Base-by-base conservation (phyloP, 129 eudicot species). In the Helianthus tuberosus region DNA sequence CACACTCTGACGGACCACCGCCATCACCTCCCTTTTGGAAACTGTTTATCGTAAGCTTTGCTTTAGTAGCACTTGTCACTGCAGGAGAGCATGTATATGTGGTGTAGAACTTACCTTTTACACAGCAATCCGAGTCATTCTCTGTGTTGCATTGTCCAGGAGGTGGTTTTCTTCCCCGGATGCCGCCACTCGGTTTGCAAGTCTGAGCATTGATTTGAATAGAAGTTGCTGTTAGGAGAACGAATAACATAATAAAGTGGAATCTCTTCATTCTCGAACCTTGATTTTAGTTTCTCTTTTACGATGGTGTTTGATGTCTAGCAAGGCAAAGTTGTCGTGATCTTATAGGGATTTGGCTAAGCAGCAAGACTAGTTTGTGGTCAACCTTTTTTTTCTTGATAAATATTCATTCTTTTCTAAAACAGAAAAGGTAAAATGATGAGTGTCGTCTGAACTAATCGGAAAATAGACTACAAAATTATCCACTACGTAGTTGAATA, bases 21-120 rank as follows among this genome's bases (percentile, higher is more conserved):
- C 90, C 90, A 57, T 86, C 90, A 16, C 79, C 78, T 39, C 83
- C 90, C 62, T 79, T 70, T 72, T 78, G 77, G 65, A 86, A 86
- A 69, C 87, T 68, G 7, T 86, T 86, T 9, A 79, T 68, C 2
- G 90, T 86, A 9, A 86, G 82, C 35, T 60, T 73, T 3, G 89
- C 89, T 35, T 71, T 75, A 0, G 86, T 82, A 15, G 48, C 48
- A 14, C 80, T 12, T 52, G 83, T 57, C 16, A 86, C 87, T 0
- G 48, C 62, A 5, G 87, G 90, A 0, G 90, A 86, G 75, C 90
- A 86, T 46, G 71, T 80, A 65, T 79, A 86, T 7, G 86, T 79
- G 15, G 80, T 60, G 70, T 82, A 86, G 17, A 58, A 68, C 59
- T 73, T 72, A 6, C 85, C 87, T 36, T 75, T 69, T 29, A 78